Evolutionary conservation across 139 green algal genomes (phyloP).

Genomic region (Coelastrella sp.): DNA sequence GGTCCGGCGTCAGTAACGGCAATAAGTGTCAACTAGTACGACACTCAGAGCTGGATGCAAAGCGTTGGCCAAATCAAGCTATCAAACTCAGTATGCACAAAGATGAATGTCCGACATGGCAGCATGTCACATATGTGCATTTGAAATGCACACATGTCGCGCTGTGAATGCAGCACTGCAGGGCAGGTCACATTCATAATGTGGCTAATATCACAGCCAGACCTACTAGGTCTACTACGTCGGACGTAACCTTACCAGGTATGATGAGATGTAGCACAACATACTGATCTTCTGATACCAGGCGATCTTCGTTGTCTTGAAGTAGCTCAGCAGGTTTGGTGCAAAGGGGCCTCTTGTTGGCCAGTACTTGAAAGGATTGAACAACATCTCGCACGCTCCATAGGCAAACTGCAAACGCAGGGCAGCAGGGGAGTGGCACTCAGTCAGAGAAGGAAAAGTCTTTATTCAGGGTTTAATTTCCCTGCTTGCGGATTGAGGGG

Average conservation of each 20-base stretch:
- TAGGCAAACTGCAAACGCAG: not conserved
- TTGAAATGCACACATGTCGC: too few species aligned
- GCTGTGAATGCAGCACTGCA: too few species aligned
- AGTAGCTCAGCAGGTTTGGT: not conserved
- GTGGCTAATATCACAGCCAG: not conserved
- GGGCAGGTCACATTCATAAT: not conserved
- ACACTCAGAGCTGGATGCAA: not conserved
- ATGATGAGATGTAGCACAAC: conserved; percentile 29
- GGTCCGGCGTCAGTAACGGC: not conserved
- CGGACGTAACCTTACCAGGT: not conserved
- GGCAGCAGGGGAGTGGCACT: not conserved
- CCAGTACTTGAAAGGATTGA: conserved; percentile 47
- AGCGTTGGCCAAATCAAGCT: not conserved
- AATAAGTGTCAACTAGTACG: not conserved
- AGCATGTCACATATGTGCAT: too few species aligned
- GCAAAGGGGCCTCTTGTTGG: conserved; percentile 25
- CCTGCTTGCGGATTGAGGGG: too few species aligned
- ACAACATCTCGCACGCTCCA: conserved; percentile 47
- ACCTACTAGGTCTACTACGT: too few species aligned
- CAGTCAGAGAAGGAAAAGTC: not conserved
- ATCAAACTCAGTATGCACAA: not conserved
- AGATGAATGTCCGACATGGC: too few species aligned
- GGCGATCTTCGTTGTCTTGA: not conserved
- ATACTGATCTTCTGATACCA: conserved; percentile 26
- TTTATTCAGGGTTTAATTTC: too few species aligned